Evolutionary conservation across 2,329 filamentous ascomycete genomes (phyloP), one percentile per base, ranked within the genome.

Genomic region (Akanthomyces dipterigenus): DNA sequence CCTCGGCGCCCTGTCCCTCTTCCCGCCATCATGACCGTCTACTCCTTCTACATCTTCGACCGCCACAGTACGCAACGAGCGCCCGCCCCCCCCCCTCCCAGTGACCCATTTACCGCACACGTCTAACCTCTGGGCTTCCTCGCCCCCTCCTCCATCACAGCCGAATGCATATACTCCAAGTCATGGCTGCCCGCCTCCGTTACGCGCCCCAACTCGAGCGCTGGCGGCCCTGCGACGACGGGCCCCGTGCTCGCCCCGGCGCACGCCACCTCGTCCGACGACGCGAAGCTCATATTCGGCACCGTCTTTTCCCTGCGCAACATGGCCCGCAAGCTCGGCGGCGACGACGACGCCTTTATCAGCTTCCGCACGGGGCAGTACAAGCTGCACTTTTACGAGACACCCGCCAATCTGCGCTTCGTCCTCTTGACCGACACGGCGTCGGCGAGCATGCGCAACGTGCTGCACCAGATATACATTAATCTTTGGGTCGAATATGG

Each of bases 301-400:
- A 95, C 93, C 63, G 88, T 99, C 66, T 99, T 97, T 79, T 96
- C 92, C 54, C 81, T 99, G 69, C 88, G 95, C 69, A 97, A 97
- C 77, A 96, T 99, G 89, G 91, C 90, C 64, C 90, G 91, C 75
- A 96, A 97, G 80, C 84, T 99, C 53, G 93, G 93, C 70, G 93
- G 93, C 66, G 87, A 91, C 60, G 92, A 97, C 73, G 93, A 97
- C 78, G 91, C 90, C 72, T 99, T 99, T 75, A 89, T 99, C 68
- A 91, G 88, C 67, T 99, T 90, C 77, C 89, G 91, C 68, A 99
- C 95, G 58, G 90, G 84, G 67, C 89, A 96, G 76, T 99, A 99
- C 82, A 97, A 97, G 78, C 84, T 99, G 69, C 95, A 99, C 78
- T 99, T 96, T 80, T 99, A 97, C 82, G 95, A 99, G 80, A 98